Base-by-base conservation (phyloP, 257 asterid species). In the Nicotiana knightiana region DNA sequence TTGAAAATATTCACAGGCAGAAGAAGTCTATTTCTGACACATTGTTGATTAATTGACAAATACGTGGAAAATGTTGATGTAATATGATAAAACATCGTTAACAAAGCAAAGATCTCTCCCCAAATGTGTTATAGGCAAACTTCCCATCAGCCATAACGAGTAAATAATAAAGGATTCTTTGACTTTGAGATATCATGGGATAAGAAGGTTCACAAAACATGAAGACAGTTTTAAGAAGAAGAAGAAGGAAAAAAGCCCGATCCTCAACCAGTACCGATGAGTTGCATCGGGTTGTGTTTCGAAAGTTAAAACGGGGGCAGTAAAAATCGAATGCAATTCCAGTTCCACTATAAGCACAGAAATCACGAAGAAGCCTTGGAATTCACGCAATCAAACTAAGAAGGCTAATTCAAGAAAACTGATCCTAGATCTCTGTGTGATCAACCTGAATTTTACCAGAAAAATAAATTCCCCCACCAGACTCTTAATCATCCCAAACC, bases 391-490 rank as follows among this genome's bases (percentile, higher is more conserved):
- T 66, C 26, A 62, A 62, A 79, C 1, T 51, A 43, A 39, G 35
- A 43, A 16, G 11, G 71, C 30, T 13, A 63, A 43, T 32, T 46
- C 30, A 24, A 48, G 0, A 80, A 80, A n/a, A 28, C 24, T 51
- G 77, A 80, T 46, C 83, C 83, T 26, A 62, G 76, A 79, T 79
- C 82, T 79, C 61, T 26, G 11, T 6, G 67, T 30, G 77, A 80
- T 80, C 83, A 54, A 17, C 61, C 51, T 53, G 54, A 63, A 24
- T 80, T 65, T 26, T 16, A 53, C 80, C 32, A 76, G 51, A 43
- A 43, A 43, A 43, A 43, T 43, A 43, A 43, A 43, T 43, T 3
- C 9, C 32, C 21, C 4, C 57, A 57, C 64, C 43, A 53, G n/a
- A 76, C 6, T 61, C 57, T 63, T 59, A n/a, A 48, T 15, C 79